phyloP scores from a whole-genome alignment of 495 filamentous ascomycete genomes.

The Lophium mytilinum region DNA sequence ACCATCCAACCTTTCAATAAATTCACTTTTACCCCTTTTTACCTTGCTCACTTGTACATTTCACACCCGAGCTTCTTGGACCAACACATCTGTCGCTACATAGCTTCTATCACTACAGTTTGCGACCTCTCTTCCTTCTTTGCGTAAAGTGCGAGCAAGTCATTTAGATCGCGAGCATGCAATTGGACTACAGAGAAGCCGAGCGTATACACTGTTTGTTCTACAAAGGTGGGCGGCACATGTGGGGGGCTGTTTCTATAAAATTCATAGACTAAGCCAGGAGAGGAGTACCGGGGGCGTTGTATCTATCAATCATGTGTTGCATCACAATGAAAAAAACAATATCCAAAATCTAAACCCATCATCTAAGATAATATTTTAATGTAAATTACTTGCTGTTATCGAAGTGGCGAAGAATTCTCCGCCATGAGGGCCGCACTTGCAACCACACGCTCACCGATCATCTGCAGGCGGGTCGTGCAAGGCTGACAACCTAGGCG shows the following conservation, averaged over 20 bases:
- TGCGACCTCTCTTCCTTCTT: not conserved
- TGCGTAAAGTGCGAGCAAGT: not conserved
- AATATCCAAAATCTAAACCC: too few species aligned
- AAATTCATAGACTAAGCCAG: not conserved
- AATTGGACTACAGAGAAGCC: too few species aligned
- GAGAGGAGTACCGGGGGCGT: not conserved
- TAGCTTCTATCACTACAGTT: not conserved
- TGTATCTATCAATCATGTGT: not conserved
- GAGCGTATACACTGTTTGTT: too few species aligned
- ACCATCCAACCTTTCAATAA: not conserved
- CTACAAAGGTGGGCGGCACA: not conserved
- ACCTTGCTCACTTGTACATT: conserved; percentile 22
- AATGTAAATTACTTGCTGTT: too few species aligned
- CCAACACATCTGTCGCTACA: not conserved
- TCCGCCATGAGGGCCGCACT: too few species aligned
- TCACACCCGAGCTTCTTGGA: not conserved
- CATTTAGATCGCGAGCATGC: too few species aligned
- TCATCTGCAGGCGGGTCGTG: too few species aligned
- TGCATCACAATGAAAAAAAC: not conserved
- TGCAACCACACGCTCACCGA: too few species aligned
- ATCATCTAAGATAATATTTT: too few species aligned
- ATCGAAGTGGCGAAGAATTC: too few species aligned
- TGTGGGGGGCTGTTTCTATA: not conserved
- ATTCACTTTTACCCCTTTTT: conserved; percentile 1
- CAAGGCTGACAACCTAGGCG: too few species aligned